Evolutionary conservation across 371 early-diverging fungal species (phyloP).

Genomic region (Syncephalastrum monosporum): DNA sequence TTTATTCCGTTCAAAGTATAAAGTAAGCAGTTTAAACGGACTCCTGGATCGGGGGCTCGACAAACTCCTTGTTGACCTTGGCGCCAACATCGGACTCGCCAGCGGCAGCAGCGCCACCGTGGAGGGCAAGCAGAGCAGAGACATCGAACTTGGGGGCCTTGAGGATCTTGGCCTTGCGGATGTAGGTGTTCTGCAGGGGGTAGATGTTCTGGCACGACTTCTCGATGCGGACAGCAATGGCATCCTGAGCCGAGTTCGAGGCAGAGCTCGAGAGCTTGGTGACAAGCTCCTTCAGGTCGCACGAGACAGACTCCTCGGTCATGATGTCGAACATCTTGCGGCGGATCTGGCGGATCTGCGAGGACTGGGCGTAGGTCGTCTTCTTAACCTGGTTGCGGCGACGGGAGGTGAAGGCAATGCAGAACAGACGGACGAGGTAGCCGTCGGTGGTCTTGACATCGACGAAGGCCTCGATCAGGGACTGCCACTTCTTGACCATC

Average conservation of each 20-base stretch:
- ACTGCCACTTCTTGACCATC: conserved; percentile 99
- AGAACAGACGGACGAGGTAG: conserved; percentile 97
- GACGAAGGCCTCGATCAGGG: conserved; percentile 97
- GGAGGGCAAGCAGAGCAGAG: conserved; percentile 96
- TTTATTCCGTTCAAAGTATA: no score
- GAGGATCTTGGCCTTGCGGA: conserved; percentile 99
- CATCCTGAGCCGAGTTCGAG: conserved; percentile 58
- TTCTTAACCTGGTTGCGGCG: conserved; percentile 95
- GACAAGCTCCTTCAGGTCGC: conserved; percentile 97
- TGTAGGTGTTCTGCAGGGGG: conserved; percentile 98
- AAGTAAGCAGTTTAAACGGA: conserved; percentile 60
- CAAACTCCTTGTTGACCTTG: conserved; percentile 76
- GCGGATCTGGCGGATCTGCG: conserved; percentile 99
- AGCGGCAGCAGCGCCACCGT: conserved; percentile 84
- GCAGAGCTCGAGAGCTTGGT: conserved; percentile 87
- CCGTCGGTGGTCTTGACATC: conserved; percentile 99
- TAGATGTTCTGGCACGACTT: conserved; percentile 97
- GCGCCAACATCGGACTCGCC: conserved; percentile 73
- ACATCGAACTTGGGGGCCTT: conserved; percentile 97
- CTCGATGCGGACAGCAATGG: conserved; percentile 96
- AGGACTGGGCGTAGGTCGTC: conserved; percentile 97
- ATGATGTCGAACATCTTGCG: conserved; percentile 99
- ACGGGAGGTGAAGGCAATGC: conserved; percentile 98
- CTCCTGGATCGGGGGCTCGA: conserved; percentile 78
- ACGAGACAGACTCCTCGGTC: conserved; percentile 83